These are phyloP conservation scores for Gonapodya sp. DNA, from an alignment of 192 early-diverging fungal species.

Conservation along the genomic window DNA sequence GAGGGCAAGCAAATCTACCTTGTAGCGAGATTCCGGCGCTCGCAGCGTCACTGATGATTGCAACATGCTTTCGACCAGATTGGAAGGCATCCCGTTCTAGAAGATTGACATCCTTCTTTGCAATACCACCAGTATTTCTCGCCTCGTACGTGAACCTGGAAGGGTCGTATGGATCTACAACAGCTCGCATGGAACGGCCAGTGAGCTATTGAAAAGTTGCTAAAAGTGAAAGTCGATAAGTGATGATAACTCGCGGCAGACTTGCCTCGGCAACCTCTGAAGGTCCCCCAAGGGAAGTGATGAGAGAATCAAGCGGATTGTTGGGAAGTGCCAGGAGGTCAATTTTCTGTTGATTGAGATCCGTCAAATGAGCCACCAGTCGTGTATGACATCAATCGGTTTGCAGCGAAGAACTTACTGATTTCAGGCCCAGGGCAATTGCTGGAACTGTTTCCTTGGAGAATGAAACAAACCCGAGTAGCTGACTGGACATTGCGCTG, in stretches of 20 bases:
- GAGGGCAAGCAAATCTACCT: neutral
- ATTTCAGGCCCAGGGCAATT: no score
- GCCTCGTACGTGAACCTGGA: neutral
- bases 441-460: no score
- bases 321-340: neutral
- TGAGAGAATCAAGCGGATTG: neutral
- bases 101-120: neutral
- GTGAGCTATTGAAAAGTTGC: no score
- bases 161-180: neutral
- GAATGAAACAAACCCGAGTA: no score
- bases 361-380: no score
- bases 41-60: slow-evolving; percentile 10
- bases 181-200: neutral
- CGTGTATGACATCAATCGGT: no score
- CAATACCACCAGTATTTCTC: neutral
- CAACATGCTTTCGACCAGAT: neutral
- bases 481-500: no score
- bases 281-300: neutral
- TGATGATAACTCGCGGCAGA: no score
- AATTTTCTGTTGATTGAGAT: neutral
- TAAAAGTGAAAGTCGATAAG: no score
- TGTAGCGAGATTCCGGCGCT: slow-evolving; percentile 3
- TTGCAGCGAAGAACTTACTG: no score
- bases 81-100: neutral
- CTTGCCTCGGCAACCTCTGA: neutral